Percentiles rank a stretch among this genome's conserved stretches.
Evolutionary conservation across 2,329 filamentous ascomycete genomes (phyloP).

Genomic region (Botryotinia convoluta): DNA sequence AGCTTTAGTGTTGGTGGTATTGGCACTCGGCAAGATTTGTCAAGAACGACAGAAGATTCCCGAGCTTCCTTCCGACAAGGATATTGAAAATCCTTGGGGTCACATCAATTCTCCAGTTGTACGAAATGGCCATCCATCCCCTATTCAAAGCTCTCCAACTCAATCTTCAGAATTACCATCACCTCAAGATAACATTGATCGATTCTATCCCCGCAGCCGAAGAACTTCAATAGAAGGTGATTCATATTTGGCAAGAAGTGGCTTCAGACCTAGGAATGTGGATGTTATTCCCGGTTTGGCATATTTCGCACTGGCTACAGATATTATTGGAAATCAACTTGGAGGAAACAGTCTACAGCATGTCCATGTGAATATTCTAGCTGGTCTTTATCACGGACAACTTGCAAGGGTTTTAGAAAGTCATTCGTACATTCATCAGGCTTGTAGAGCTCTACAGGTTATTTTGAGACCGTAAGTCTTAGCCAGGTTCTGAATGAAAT

Average conservation of each 20-base stretch:
- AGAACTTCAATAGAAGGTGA: slow-evolving; percentile 49
- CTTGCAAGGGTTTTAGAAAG: slow-evolving; percentile 84
- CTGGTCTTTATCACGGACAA: slow-evolving; percentile 86
- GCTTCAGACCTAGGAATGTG: slow-evolving; percentile 55
- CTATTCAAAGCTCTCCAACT: slow-evolving; percentile 54
- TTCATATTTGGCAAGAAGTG: slow-evolving; percentile 28
- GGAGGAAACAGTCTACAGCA: slow-evolving; percentile 81
- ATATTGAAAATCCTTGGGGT: slow-evolving; percentile 25
- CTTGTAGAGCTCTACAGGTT: slow-evolving; percentile 60
- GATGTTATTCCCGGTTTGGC: slow-evolving; percentile 86
- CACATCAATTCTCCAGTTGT: slow-evolving; percentile 33
- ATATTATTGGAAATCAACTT: slow-evolving; percentile 79
- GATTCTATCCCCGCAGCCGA: slow-evolving; percentile 42
- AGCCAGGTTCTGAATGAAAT: neutral
- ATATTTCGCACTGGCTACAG: slow-evolving; percentile 82
- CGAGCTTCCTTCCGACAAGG: slow-evolving; percentile 50
- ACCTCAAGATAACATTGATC: slow-evolving; percentile 47
- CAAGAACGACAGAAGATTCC: slow-evolving; percentile 53
- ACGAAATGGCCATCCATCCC: slow-evolving; percentile 54
- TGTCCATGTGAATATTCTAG: slow-evolving; percentile 80
- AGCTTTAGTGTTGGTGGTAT: slow-evolving; percentile 75
- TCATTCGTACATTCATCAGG: slow-evolving; percentile 59
- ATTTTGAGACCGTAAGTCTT: slow-evolving; percentile 62
- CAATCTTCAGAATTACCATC: slow-evolving; percentile 48
- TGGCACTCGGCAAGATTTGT: slow-evolving; percentile 86